Base-by-base conservation (phyloP, 108 stramenopile genomes). In the Parietichytrium sp. region DNA sequence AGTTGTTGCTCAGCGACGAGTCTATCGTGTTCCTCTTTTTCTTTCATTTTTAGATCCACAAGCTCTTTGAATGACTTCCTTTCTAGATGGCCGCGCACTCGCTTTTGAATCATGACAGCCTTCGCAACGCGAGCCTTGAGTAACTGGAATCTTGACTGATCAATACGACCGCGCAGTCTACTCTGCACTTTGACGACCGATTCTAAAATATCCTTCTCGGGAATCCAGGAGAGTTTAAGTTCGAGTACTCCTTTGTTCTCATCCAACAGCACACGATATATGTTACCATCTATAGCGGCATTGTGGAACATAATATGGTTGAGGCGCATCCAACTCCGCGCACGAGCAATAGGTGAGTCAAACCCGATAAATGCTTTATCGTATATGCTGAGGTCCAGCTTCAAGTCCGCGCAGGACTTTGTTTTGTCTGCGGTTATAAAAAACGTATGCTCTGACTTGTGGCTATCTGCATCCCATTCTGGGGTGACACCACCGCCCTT, bases 191-290 rank as follows among this genome's bases (percentile, higher is more conserved):
- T 33, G 1, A 42, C 61, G 3, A 72, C 61, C 33, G 61, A 33
- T 6, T 45, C 20, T n/a, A 72, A n/a, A 45, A 45, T 45, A 72
- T 72, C 23, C 0, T 33, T 45, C 45, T 72, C 38, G 16, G 61
- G 61, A 45, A 72, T 72, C 61, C 61, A 72, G 0, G 61, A 72
- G 33, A 72, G 23, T 23, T n/a, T n/a, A 16, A 72, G 20, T 38
- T 72, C 61, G 8, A 72, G 23, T 27, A n/a, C 45, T n/a, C 61
- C 61, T 50, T n/a, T n/a, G 49, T 72, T 6, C 6, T 6, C 20
- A 38, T 72, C 61, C 3, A 72, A 42, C 6, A 6, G 23, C 38
- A 72, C 25, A 36, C n/a, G 20, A 25, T 45, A 72, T 25, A 23
- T 16, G 10, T 72, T 72, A 25, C 45, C 61, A 6, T 42, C 38